A percentile compares a stretch with the other conserved stretches of the same genome.
These are phyloP conservation scores for Echium plantagineum DNA, from an alignment of 257 asterid species.

Conservation along the genomic window DNA sequence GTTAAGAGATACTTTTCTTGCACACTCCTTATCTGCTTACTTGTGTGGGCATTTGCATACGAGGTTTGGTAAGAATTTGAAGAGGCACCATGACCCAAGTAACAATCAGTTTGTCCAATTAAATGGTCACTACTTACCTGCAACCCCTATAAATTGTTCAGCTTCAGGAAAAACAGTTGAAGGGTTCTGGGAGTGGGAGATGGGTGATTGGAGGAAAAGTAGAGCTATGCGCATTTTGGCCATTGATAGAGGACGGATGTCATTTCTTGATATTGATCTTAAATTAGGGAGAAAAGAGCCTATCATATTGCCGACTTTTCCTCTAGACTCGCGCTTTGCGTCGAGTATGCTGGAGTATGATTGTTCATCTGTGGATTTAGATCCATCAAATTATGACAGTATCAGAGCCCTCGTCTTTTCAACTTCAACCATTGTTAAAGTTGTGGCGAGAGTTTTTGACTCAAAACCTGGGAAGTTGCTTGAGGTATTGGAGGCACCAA, in stretches of 20 bases:
- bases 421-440: slow-evolving; percentile 50
- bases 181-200: slow-evolving; percentile 94
- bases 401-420: slow-evolving; percentile 77
- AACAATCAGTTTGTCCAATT: slow-evolving; percentile 45
- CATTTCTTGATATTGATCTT: slow-evolving; percentile 62
- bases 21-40: slow-evolving; percentile 49
- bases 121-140: slow-evolving; percentile 35
- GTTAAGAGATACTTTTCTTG: slow-evolving; percentile 42
- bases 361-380: slow-evolving; percentile 24
- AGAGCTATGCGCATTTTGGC: slow-evolving; percentile 84
- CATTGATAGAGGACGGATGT: slow-evolving; percentile 61
- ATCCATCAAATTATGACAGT: slow-evolving; percentile 26
- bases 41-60: slow-evolving; percentile 89
- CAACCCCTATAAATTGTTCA: slow-evolving; percentile 26
- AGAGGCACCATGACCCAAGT: slow-evolving; percentile 50
- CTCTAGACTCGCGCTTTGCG: slow-evolving; percentile 69
- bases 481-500: slow-evolving; percentile 48
- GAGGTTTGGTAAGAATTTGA: slow-evolving; percentile 69
- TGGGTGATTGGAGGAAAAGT: slow-evolving; percentile 91
- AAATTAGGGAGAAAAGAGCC: slow-evolving; percentile 46
- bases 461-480: slow-evolving; percentile 44
- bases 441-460: slow-evolving; percentile 71
- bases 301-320: slow-evolving; percentile 70
- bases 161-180: slow-evolving; percentile 13
- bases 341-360: slow-evolving; percentile 22